Evolutionary conservation across 106 monocot species (phyloP).

Genomic region (Phalaenopsis equestris): DNA sequence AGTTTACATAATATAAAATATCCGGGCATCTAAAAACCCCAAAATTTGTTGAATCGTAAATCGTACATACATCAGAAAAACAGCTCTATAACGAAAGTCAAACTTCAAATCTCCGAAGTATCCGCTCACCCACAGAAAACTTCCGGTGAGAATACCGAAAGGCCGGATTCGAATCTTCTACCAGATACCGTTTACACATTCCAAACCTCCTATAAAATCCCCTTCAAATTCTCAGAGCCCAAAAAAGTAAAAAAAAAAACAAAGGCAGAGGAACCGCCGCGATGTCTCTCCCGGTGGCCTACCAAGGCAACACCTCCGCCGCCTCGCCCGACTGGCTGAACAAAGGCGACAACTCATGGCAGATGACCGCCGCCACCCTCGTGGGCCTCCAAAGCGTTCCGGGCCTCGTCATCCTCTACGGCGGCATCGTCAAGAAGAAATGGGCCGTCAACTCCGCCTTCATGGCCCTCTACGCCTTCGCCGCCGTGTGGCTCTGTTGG

Average conservation of each 20-base stretch:
- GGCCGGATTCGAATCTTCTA: background rate
- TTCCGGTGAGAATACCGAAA: background rate
- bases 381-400: constrained; percentile 41
- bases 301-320: background rate
- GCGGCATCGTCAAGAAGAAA: constrained; percentile 39
- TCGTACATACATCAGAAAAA: too few relatives aligned
- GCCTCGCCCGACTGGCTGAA: constrained; percentile 19
- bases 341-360: constrained; percentile 32
- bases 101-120: too few relatives aligned
- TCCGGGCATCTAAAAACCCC: too few relatives aligned
- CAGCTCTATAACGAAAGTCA: too few relatives aligned
- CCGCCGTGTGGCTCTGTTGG: constrained; percentile 33
- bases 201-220: too few relatives aligned
- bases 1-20: too few relatives aligned
- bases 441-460: constrained; percentile 51
- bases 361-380: constrained; percentile 18
- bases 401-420: constrained; percentile 41
- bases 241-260: background rate
- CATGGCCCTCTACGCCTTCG: constrained; percentile 55
- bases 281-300: constrained; percentile 7
- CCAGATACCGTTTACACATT: background rate
- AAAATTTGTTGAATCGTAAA: too few relatives aligned
- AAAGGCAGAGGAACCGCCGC: background rate
- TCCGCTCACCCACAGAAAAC: background rate
- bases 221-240: background rate